Base-by-base conservation (phyloP, 2,329 filamentous ascomycete species). In the Ophiostoma ips region DNA sequence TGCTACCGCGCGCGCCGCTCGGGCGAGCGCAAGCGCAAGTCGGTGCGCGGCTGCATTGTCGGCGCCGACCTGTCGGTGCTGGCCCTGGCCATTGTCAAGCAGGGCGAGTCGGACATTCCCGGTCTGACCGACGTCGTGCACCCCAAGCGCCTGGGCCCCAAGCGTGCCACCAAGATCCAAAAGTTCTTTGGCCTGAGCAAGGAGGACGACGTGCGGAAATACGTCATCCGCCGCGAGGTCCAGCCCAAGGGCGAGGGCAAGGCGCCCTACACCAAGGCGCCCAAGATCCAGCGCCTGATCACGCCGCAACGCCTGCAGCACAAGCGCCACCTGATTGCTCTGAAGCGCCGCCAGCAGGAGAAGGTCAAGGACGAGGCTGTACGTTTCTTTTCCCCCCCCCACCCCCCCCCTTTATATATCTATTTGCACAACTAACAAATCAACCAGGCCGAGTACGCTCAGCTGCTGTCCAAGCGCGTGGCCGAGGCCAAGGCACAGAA, bases 201-300 rank as follows among this genome's bases (percentile, higher is more conserved):
- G 89, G 89, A 96, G 84, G 92, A 98, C 80, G 92, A 98, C 86
- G 85, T 92, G 75, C 90, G 92, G 79, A 95, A 96, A 79, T 98
- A 95, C 77, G 92, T 98, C 73, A 96, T 98, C 68, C 92, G 92
- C 71, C 92, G 92, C 71, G 92, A 96, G 73, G 83, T 98, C 66
- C 82, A 88, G 77, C 86, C 87, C 69, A 94, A 94, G 84, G 85
- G 83, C 68, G 92, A 96, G 80, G 90, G 88, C 75, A 94, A 92
- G 77, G 84, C 87, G 76, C 75, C 89, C 64, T 96, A 96, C 84
- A 95, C 90, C 84, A 98, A 98, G 87, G 92, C 92, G 65, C 92
- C 92, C 72, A 94, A 90, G 81, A 98, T 98, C 76, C 92, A 98
- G 83, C 87, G 92, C 71, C 87, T 98, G 65, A 88, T 98, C 65